Evolutionary conservation across 208 protist genomes (phyloP).

Genomic region (Leishmania martiniquensis): DNA sequence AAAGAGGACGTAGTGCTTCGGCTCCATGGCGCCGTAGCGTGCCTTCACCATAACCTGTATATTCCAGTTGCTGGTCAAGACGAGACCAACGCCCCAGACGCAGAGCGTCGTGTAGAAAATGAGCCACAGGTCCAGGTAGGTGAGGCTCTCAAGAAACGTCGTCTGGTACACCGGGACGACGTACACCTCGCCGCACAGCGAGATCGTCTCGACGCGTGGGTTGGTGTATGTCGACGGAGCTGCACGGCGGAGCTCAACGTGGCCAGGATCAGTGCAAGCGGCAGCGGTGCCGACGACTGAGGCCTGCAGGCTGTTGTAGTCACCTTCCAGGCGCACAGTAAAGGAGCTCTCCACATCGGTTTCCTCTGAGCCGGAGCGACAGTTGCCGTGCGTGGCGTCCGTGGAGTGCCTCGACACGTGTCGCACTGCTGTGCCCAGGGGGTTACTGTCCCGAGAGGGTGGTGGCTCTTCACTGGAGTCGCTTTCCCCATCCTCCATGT

Average conservation of each 20-base stretch:
- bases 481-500: conserved; percentile 8
- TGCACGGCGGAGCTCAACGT: not conserved
- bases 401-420: not conserved
- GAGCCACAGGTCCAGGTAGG: conserved; percentile 56
- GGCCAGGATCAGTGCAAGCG: not conserved
- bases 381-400: not conserved
- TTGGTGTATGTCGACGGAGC: conserved; percentile 37
- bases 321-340: conserved; percentile 1
- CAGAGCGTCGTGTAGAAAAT: conserved; percentile 49
- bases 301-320: not conserved
- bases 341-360: not conserved
- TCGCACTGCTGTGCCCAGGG: not conserved
- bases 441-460: not conserved
- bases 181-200: conserved; percentile 55
- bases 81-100: conserved; percentile 57
- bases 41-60: conserved; percentile 48
- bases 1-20: conserved; percentile 59
- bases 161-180: conserved; percentile 56
- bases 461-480: not conserved
- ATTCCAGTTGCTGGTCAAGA: conserved; percentile 54
- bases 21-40: conserved; percentile 31
- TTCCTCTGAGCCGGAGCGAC: not conserved
- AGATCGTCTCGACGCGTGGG: conserved; percentile 49
- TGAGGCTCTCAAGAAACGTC: conserved; percentile 49
- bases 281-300: not conserved